Percentiles rank a stretch among this genome's conserved stretches.
These are phyloP conservation scores for Fusarium sp. DNA, from an alignment of 2,329 filamentous ascomycete species.

Conservation along the genomic window DNA sequence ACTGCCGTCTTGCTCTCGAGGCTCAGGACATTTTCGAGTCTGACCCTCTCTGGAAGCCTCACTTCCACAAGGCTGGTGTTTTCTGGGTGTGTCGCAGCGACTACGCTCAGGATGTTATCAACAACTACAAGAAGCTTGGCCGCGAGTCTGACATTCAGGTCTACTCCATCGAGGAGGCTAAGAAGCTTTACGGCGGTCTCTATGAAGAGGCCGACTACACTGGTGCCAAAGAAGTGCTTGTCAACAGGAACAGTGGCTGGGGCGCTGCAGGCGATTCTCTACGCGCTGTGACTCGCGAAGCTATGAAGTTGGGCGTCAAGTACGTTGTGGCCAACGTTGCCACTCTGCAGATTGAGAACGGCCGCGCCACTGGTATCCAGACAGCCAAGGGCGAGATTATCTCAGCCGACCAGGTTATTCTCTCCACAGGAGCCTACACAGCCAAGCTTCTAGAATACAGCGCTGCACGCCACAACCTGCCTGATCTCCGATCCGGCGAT, in stretches of 20 bases:
- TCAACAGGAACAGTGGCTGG: constrained; percentile 76
- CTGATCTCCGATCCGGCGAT: constrained; percentile 65
- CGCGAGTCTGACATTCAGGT: constrained; percentile 59
- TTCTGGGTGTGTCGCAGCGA: constrained; percentile 69
- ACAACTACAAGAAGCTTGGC: constrained; percentile 66
- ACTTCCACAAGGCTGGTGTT: constrained; percentile 74
- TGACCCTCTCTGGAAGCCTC: constrained; percentile 69
- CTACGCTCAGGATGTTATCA: constrained; percentile 66
- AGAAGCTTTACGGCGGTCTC: constrained; percentile 69
- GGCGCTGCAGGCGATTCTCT: constrained; percentile 73
- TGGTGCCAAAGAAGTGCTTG: constrained; percentile 70
- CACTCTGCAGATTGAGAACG: constrained; percentile 63
- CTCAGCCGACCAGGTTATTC: constrained; percentile 65
- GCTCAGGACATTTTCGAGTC: constrained; percentile 73
- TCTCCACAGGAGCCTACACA: constrained; percentile 73
- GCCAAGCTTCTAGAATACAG: constrained; percentile 68
- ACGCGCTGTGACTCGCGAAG: constrained; percentile 66
- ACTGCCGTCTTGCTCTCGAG: constrained; percentile 76
- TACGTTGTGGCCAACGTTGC: constrained; percentile 70
- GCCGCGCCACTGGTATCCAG: constrained; percentile 64
- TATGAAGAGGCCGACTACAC: constrained; percentile 74
- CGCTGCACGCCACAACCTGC: constrained; percentile 62
- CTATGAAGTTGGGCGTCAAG: constrained; percentile 70
- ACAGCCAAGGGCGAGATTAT: constrained; percentile 62
- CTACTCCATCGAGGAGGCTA: constrained; percentile 61